Percentiles rank a stretch among this genome's conserved stretches.
Conservation (phyloP, 352 stramenopile genomes). For the Elongisporangium prolatum region DNA sequence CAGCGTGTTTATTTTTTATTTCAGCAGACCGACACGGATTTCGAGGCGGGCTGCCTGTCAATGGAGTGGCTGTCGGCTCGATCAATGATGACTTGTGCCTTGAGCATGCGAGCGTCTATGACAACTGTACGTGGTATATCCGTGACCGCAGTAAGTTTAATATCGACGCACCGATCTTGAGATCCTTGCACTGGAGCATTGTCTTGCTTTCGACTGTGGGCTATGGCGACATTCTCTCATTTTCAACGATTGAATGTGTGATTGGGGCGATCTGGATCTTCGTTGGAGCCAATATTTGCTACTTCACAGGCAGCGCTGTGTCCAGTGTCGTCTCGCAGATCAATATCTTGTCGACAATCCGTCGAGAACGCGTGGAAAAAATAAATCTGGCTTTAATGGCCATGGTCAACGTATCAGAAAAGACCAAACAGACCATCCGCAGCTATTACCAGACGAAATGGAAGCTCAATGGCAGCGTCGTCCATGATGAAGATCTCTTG, state of each 20-base stretch:
- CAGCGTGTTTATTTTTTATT: constrained; percentile 56
- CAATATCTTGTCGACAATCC: constrained; percentile 38
- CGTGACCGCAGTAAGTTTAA: constrained; percentile 58
- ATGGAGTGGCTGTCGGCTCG: constrained; percentile 20
- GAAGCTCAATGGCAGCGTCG: constrained; percentile 59
- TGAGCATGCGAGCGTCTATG: constrained; percentile 34
- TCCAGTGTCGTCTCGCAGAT: constrained; percentile 56
- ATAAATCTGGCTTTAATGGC: constrained; percentile 57
- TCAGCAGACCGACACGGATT: constrained; percentile 38
- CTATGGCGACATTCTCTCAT: constrained; percentile 63
- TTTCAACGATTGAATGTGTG: constrained; percentile 51
- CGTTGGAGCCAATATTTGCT: constrained; percentile 67
- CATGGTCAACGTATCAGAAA: constrained; percentile 34
- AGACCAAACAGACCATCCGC: constrained; percentile 45
- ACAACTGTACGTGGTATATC: constrained; percentile 72
- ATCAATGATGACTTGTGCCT: constrained; percentile 39
- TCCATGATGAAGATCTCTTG: constrained; percentile 46
- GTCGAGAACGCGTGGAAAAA: constrained; percentile 43
- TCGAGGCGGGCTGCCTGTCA: constrained; percentile 31
- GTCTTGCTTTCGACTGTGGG: constrained; percentile 67
- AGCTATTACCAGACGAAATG: constrained; percentile 72
- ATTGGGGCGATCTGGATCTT: constrained; percentile 66
- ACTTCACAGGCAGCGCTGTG: constrained; percentile 54
- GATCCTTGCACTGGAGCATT: constrained; percentile 66
- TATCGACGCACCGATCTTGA: constrained; percentile 54